A percentile compares a stretch with the other conserved stretches of the same genome.
Conservation (phyloP, 208 protist genomes). For the Trypanosoma caninum region DNA sequence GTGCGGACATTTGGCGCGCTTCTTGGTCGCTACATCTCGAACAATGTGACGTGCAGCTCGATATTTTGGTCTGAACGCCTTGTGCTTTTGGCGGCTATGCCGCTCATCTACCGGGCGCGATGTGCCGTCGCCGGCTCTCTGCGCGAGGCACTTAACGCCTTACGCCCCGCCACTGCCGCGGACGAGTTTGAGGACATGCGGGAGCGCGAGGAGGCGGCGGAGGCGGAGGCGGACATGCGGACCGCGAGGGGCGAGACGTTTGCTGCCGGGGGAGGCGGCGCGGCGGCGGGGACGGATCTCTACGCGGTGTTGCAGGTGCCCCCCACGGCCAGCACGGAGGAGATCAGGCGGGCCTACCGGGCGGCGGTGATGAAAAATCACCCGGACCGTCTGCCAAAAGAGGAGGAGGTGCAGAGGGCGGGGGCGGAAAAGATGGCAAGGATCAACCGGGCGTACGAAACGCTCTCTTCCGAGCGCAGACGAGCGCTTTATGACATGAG, state of each 20-base stretch:
- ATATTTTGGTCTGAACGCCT: slow-evolving; percentile 60
- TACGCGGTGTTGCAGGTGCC: slow-evolving; percentile 64
- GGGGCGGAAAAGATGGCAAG: slow-evolving; percentile 64
- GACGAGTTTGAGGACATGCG: slow-evolving; percentile 43
- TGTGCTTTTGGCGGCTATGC: slow-evolving; percentile 22
- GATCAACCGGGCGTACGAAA: slow-evolving; percentile 84
- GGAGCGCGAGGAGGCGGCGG: slow-evolving; percentile 48
- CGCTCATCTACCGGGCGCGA: slow-evolving; percentile 21
- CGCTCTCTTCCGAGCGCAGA: slow-evolving; percentile 47
- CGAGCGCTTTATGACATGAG: slow-evolving; percentile 61
- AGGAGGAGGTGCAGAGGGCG: slow-evolving; percentile 31
- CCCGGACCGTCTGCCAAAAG: slow-evolving; percentile 52
- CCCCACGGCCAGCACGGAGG: slow-evolving; percentile 35
- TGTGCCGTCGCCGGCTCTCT: slow-evolving; percentile 7
- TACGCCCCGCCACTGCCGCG: slow-evolving; percentile 41
- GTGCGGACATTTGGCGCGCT: slow-evolving; percentile 33
- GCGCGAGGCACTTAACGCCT: slow-evolving; percentile 26
- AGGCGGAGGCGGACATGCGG: slow-evolving; percentile 14
- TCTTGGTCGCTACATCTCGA: slow-evolving; percentile 24
- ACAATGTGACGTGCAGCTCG: slow-evolving; percentile 29
- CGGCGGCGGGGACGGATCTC: slow-evolving; percentile 19
- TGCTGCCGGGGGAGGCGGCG: not conserved
- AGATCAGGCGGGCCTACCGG: slow-evolving; percentile 74
- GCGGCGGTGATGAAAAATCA: slow-evolving; percentile 56
- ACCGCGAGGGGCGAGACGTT: not conserved